A percentile compares a stretch with the other conserved stretches of the same genome.
Evolutionary conservation across 495 filamentous ascomycete genomes (phyloP).

Genomic region (Rhypophila decipiens): DNA sequence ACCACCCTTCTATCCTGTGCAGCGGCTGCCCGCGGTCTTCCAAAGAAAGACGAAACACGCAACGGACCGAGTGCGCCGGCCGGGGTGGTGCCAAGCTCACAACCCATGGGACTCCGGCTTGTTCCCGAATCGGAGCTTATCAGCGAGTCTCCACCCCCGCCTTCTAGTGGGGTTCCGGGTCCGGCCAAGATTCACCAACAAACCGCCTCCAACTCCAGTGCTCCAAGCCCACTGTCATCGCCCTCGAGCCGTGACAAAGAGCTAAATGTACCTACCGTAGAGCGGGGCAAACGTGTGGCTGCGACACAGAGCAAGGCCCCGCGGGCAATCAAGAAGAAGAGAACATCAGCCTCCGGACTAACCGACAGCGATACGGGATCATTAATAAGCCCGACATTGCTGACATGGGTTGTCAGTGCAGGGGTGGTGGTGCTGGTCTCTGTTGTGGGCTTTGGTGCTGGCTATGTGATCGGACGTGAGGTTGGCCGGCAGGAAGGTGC

Average conservation of each 20-base stretch:
- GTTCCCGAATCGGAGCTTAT: conserved; percentile 72
- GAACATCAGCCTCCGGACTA: conserved; percentile 14
- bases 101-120: conserved; percentile 52
- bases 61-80: conserved; percentile 17
- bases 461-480: conserved; percentile 81
- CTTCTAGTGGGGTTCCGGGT: conserved; percentile 8
- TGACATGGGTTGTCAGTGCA: conserved; percentile 89
- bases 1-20: conserved; percentile 93
- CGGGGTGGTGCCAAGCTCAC: conserved; percentile 41
- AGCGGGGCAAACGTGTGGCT: conserved; percentile 48
- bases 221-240: conserved; percentile 23
- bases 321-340: conserved; percentile 52
- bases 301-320: conserved; percentile 28
- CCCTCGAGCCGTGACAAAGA: conserved; percentile 38
- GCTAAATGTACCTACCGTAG: conserved; percentile 38
- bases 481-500: conserved; percentile 61
- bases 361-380: conserved; percentile 5
- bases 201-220: conserved; percentile 28
- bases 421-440: conserved; percentile 88
- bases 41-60: conserved; percentile 49
- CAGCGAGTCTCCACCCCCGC: conserved; percentile 24
- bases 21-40: conserved; percentile 75
- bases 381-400: conserved; percentile 61
- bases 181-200: conserved; percentile 17
- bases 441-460: conserved; percentile 88